Evolutionary conservation across 2,329 filamentous ascomycete species (phyloP).

Genomic region (Cadophora sp.): DNA sequence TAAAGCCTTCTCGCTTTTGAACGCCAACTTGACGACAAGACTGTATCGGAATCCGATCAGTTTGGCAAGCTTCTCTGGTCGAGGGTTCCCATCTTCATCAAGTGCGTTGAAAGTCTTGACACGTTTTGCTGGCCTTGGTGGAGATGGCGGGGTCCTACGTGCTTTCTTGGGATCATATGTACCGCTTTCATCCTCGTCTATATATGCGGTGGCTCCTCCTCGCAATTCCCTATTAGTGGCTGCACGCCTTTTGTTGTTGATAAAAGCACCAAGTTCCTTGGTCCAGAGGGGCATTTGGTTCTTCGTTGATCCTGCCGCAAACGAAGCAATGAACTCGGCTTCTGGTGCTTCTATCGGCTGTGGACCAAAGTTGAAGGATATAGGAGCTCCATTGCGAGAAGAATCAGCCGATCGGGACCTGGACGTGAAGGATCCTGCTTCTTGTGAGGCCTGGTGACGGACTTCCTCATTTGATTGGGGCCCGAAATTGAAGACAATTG

Average conservation of each 20-base stretch:
- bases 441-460: not conserved
- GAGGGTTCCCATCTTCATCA: constrained; percentile 18
- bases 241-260: constrained; percentile 29
- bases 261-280: constrained; percentile 26
- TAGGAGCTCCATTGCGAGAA: too few species aligned
- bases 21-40: constrained; percentile 30
- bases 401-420: too few species aligned
- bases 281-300: constrained; percentile 12
- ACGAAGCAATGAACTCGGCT: not conserved
- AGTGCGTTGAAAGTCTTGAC: constrained; percentile 8
- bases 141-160: constrained; percentile 1
- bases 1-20: constrained; percentile 23
- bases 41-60: constrained; percentile 24
- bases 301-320: not conserved
- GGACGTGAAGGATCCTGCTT: not conserved
- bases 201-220: constrained; percentile 29
- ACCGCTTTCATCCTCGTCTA: constrained; percentile 42
- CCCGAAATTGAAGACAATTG: not conserved
- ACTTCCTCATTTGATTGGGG: not conserved
- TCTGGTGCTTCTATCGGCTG: constrained; percentile 11
- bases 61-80: constrained; percentile 9
- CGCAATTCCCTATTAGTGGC: constrained; percentile 26
- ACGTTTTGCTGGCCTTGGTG: not conserved
- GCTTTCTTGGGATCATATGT: constrained; percentile 39
- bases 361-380: constrained; percentile 15